These are phyloP conservation scores for Guillardia theta DNA, from an alignment of 78 protist genomes.

Conservation along the genomic window DNA sequence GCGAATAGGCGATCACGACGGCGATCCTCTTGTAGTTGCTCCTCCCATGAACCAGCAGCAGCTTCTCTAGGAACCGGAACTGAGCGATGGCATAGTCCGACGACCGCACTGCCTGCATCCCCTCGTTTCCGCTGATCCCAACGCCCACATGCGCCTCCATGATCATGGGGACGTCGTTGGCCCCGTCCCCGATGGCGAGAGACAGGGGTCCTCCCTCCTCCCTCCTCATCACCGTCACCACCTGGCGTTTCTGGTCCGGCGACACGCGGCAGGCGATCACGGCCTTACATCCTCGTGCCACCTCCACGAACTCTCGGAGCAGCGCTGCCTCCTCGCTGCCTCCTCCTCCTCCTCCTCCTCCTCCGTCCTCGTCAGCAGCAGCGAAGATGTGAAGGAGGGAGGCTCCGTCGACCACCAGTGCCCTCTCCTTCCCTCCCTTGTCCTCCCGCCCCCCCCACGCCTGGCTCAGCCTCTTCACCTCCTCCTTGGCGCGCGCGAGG, in stretches of 20 bases:
- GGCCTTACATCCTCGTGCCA: constrained; percentile 55
- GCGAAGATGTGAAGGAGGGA: background rate
- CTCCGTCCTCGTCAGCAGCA: background rate
- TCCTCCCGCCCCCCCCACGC: too few species aligned
- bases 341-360: too few species aligned
- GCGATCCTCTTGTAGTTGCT: constrained; percentile 84
- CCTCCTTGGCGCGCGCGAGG: too few species aligned
- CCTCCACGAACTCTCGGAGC: background rate
- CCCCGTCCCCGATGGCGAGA: constrained; percentile 86
- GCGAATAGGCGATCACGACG: constrained; percentile 61
- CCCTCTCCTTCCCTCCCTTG: too few species aligned
- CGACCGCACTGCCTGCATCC: constrained; percentile 69
- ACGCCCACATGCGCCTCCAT: constrained; percentile 85
- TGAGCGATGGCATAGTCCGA: constrained; percentile 87
- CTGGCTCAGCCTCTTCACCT: too few species aligned
- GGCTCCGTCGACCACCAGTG: too few species aligned
- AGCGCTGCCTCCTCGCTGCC: background rate
- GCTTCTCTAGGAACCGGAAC: constrained; percentile 67
- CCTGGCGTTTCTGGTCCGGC: constrained; percentile 48
- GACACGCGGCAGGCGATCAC: constrained; percentile 90
- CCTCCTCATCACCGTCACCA: background rate
- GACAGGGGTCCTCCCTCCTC: background rate
- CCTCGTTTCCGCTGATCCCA: constrained; percentile 87
- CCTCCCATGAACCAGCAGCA: constrained; percentile 77
- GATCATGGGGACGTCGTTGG: constrained; percentile 85